Percentiles rank a stretch among this genome's conserved stretches.
Conservation (phyloP, 148 eudicot genomes). For the Chenopodium quinoa region DNA sequence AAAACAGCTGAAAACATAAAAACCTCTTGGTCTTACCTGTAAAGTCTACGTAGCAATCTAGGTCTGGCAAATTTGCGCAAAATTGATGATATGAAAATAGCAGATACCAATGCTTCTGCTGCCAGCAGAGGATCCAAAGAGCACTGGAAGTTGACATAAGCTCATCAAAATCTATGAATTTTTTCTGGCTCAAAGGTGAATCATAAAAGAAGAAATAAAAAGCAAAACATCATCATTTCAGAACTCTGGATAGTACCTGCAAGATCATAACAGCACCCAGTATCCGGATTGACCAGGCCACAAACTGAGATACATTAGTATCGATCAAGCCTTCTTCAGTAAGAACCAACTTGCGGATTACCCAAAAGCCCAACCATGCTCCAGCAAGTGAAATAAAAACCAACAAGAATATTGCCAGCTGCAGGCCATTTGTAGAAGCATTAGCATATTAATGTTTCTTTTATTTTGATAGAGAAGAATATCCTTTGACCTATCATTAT, state of each 20-base stretch:
- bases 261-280: conserved; percentile 69
- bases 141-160: conserved; percentile 47
- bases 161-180: conserved; percentile 15
- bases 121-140: conserved; percentile 80
- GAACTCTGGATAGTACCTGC: conserved; percentile 48
- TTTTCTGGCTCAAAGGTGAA: not conserved
- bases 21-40: conserved; percentile 43
- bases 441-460: not conserved
- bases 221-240: conserved; percentile 2
- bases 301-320: conserved; percentile 58
- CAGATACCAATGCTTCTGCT: conserved; percentile 53
- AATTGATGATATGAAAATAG: conserved; percentile 45
- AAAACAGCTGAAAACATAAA: not conserved
- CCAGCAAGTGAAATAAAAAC: conserved; percentile 70
- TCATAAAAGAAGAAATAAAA: not conserved
- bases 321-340: conserved; percentile 80
- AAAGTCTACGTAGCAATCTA: conserved; percentile 38
- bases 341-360: conserved; percentile 72
- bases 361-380: conserved; percentile 99
- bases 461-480: not conserved
- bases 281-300: conserved; percentile 78
- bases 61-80: conserved; percentile 42
- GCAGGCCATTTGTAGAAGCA: conserved; percentile 34
- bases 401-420: conserved; percentile 64
- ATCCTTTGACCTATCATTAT: not conserved